phyloP scores from a whole-genome alignment of 2,329 filamentous ascomycete genomes.

The Magnaporthiopsis incrustans region DNA sequence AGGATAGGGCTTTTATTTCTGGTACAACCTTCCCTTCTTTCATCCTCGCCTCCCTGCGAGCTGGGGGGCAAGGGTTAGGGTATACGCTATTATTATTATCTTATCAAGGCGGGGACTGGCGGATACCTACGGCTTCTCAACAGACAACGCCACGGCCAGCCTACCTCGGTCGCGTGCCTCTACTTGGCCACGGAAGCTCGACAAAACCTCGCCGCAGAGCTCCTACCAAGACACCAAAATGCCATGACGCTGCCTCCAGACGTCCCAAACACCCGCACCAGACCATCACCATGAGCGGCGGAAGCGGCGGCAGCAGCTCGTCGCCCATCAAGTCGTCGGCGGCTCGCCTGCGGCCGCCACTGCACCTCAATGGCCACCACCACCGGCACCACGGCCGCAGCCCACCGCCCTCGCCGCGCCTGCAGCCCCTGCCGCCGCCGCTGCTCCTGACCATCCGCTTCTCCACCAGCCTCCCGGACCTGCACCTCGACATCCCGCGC shows the following conservation, averaged over 20 bases:
- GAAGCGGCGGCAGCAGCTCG: constrained; percentile 8
- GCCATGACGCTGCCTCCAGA: not conserved
- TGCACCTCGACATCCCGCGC: constrained; percentile 65
- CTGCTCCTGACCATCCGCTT: constrained; percentile 85
- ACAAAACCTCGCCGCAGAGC: no score
- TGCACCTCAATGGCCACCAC: constrained; percentile 1
- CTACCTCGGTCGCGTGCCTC: no score
- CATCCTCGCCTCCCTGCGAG: no score
- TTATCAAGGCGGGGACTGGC: no score
- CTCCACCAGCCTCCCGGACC: constrained; percentile 74
- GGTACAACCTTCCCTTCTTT: no score
- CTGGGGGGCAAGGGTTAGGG: no score
- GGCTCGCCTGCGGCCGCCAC: constrained; percentile 5
- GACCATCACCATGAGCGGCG: constrained; percentile 9
- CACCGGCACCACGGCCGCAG: constrained; percentile 6
- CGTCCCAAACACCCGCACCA: not conserved
- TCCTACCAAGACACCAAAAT: no score
- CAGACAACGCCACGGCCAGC: no score
- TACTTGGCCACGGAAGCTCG: no score
- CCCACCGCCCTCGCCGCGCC: constrained; percentile 7
- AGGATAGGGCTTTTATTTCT: no score
- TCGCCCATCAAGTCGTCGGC: not conserved
- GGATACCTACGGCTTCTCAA: no score
- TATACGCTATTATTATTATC: no score
- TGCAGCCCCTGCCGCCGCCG: constrained; percentile 6